Conservation (phyloP, 2,329 filamentous ascomycete genomes). For the Aspergillus sp. region DNA sequence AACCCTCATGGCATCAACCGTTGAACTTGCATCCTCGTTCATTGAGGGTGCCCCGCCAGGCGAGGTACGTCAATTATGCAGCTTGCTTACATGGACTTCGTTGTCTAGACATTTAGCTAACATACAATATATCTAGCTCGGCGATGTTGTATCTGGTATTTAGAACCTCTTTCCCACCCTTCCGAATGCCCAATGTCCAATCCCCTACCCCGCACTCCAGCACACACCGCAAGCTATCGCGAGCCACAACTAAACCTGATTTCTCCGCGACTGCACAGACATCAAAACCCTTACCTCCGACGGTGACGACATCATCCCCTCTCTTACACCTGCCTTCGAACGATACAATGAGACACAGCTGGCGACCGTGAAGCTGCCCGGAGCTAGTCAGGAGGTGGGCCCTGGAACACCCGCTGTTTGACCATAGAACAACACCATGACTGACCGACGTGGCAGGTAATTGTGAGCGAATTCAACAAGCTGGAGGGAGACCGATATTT, state of each 20-base stretch:
- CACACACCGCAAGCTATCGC: slow-evolving; percentile 14
- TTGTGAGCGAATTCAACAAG: slow-evolving; percentile 84
- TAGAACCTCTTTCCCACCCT: background rate
- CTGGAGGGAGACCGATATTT: slow-evolving; percentile 82
- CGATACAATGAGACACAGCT: slow-evolving; percentile 98
- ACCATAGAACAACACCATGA: background rate
- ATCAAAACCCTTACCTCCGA: slow-evolving; percentile 82
- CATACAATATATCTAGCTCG: slow-evolving; percentile 58
- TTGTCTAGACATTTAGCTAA: slow-evolving; percentile 13
- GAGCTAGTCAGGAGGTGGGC: slow-evolving; percentile 72
- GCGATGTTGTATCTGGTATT: slow-evolving; percentile 82
- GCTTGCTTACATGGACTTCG: background rate
- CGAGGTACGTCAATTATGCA: slow-evolving; percentile 64
- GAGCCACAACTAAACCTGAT: slow-evolving; percentile 16
- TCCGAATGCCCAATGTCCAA: background rate
- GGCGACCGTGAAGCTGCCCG: slow-evolving; percentile 82
- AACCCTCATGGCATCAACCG: slow-evolving; percentile 42
- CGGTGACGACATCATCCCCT: slow-evolving; percentile 65
- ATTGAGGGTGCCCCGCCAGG: slow-evolving; percentile 92
- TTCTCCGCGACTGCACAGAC: slow-evolving; percentile 54
- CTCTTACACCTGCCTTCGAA: slow-evolving; percentile 79
- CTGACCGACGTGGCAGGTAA: slow-evolving; percentile 50
- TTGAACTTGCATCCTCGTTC: slow-evolving; percentile 75
- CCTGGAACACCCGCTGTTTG: background rate
- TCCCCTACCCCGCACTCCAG: slow-evolving; percentile 7